phyloP scores from a whole-genome alignment of 2,329 filamentous ascomycete genomes.

The Epichloe amarillans region DNA sequence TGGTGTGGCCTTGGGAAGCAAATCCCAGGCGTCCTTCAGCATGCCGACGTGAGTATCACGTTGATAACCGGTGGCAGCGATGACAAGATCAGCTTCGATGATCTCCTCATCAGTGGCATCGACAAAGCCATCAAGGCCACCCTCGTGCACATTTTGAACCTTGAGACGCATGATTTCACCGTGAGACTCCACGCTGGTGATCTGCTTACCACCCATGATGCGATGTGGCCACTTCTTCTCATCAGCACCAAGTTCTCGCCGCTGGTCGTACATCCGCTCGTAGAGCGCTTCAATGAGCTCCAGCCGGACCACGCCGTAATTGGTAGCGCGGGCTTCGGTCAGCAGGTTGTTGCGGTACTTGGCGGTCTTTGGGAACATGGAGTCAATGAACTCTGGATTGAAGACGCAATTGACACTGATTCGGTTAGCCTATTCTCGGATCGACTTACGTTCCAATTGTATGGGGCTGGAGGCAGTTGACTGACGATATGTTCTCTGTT shows the following conservation, averaged over 20 bases:
- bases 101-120: constrained; percentile 36
- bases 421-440: not conserved
- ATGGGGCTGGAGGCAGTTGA: not conserved
- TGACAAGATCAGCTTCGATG: constrained; percentile 65
- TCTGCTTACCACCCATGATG: constrained; percentile 56
- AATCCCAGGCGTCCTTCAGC: constrained; percentile 49
- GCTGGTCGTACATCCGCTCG: constrained; percentile 76
- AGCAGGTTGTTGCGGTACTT: constrained; percentile 48
- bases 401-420: constrained; percentile 86
- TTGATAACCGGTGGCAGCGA: constrained; percentile 79
- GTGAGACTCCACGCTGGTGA: constrained; percentile 46
- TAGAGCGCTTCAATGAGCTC: constrained; percentile 82
- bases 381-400: constrained; percentile 73
- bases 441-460: not conserved
- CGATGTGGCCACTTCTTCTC: constrained; percentile 69
- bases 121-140: constrained; percentile 27
- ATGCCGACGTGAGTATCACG: constrained; percentile 68
- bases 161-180: constrained; percentile 43
- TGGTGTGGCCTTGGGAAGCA: constrained; percentile 45
- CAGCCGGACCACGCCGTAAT: constrained; percentile 90
- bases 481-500: no score
- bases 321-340: constrained; percentile 65
- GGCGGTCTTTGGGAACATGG: constrained; percentile 55
- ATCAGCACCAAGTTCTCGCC: constrained; percentile 53
- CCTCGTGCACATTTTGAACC: constrained; percentile 34